Base-by-base conservation (phyloP, 257 asterid genomes). In the Penstemon eatonii region DNA sequence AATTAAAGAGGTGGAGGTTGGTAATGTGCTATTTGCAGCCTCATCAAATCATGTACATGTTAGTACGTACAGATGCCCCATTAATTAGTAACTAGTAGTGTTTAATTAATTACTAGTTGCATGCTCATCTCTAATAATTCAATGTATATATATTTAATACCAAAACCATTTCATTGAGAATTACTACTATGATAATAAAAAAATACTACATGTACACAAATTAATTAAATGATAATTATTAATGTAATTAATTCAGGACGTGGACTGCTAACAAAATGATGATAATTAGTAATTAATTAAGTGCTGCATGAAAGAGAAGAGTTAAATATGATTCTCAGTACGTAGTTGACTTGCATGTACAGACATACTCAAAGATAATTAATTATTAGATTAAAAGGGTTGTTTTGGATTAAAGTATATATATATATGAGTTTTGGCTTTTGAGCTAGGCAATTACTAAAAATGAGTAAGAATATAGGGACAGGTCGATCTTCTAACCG, bases 221-320 rank as follows among this genome's bases (percentile, higher is more conserved):
- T 15, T 15, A 25, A 25, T 25, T 25, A 25, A 25, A 25, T 25
- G 33, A 25, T 25, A 25, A 25, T 25, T 25, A 60, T 36, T 58
- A 57, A 19, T 38, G 66, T 25, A 53, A 63, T 66, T 40, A 72
- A 65, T 68, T 56, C 45, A 60, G 62, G 74, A 68, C 55, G 70
- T 58, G 42, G 74, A 75, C 77, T 47, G 67, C 40, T 71, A 71
- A 71, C 37, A 44, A 55, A 25, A 25, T 25, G 33, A 25, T 25
- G 19, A 5, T 41, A 39, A 41, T 7, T 18, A 19, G 2, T 25
- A 38, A 59, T 49, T 49, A 77, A 55, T 59, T 59, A 78, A 66
- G 58, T 45, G 70, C 58, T 45, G 70, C 63, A 45, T 51, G 62
- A 25, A 25, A 25, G 33, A 25, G 33, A 15, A 15, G 18, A 15